Base-by-base conservation (phyloP, 2,329 filamentous ascomycete genomes). In the Talaromyces rugulosus region DNA sequence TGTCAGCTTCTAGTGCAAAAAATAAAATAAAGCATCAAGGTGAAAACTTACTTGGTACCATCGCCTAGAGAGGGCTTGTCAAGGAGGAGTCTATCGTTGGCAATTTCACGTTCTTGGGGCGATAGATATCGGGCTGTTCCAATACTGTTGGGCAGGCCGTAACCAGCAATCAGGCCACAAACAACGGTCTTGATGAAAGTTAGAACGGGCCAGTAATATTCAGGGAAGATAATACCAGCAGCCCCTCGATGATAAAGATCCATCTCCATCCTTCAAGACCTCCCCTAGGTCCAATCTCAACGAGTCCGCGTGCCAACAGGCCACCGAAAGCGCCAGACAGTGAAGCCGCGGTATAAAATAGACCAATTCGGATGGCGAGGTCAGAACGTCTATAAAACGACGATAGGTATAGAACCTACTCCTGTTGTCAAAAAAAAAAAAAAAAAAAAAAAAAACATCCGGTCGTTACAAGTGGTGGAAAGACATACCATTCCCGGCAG, bases 261-360 rank as follows among this genome's bases (percentile, higher is more conserved):
- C 84, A 88, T 33, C 85, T 77, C 85, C 85, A 88, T 3, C 80
- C 81, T 63, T 80, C 81, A 4, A 86, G 74, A 0, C 82, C 82
- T 16, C 82, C 84, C 4, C 77, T 72, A 0, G 80, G 79, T 0
- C 81, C 85, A 62, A 89, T 87, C n/a, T 83, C 80, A 0, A 83
- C 82, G 5, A 89, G 75, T 0, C 85, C 87, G 9, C 85, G 80
- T 7, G 87, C 87, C 6, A 89, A 77, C 0, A 89, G 78, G 5
- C 84, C 86, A 31, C 85, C 85, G 69, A 88, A 89, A 1, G 86
- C 86, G 2, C 86, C 86, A 0, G 85, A 87, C 5, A 89, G 73
- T 1, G 86, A 87, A 0, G 87, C 86, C 1, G 86, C 85, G 0
- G 86, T 88, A 70, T 89, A 90, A 68, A 90, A 89, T 5, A 89